phyloP scores from a whole-genome alignment of 1,139 yeast species.

The Kazachstania sp. region DNA sequence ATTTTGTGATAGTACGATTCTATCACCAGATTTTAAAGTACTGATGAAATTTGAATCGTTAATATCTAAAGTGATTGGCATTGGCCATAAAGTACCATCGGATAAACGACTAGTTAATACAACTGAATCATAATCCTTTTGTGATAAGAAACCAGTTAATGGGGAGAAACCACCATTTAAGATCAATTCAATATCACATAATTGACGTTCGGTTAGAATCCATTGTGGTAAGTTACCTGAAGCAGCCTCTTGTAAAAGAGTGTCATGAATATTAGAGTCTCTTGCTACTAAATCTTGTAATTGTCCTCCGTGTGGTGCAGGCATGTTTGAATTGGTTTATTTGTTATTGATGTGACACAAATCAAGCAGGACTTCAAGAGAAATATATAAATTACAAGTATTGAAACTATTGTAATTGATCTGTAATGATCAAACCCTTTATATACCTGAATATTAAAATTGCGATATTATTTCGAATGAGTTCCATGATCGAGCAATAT shows the following conservation, averaged over 20 bases:
- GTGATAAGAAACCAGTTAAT: conserved; percentile 72
- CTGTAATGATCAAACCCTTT: too few relatives aligned
- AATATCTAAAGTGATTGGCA: conserved; percentile 87
- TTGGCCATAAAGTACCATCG: conserved; percentile 80
- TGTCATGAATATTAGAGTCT: conserved; percentile 54
- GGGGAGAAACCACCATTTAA: conserved; percentile 95
- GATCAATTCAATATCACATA: conserved; percentile 87
- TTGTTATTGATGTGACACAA: too few relatives aligned
- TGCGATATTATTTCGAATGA: too few relatives aligned
- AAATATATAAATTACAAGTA: too few relatives aligned
- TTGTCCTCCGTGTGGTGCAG: conserved; percentile 85
- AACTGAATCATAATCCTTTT: conserved; percentile 73
- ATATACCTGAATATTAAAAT: too few relatives aligned
- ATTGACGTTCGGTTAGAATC: conserved; percentile 70
- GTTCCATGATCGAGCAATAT: too few relatives aligned
- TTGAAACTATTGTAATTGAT: too few relatives aligned
- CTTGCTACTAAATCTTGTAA: conserved; percentile 80
- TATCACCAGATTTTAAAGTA: conserved; percentile 45
- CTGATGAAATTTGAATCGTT: conserved; percentile 29
- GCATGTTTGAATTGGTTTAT: too few relatives aligned
- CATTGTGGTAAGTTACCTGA: conserved; percentile 26
- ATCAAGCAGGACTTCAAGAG: too few relatives aligned
- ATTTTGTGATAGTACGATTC: conserved; percentile 73
- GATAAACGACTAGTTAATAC: conserved; percentile 68
- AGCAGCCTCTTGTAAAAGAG: conserved; percentile 50